Evolutionary conservation across 208 protist species (phyloP).

Genomic region (Leishmania martiniquensis): DNA sequence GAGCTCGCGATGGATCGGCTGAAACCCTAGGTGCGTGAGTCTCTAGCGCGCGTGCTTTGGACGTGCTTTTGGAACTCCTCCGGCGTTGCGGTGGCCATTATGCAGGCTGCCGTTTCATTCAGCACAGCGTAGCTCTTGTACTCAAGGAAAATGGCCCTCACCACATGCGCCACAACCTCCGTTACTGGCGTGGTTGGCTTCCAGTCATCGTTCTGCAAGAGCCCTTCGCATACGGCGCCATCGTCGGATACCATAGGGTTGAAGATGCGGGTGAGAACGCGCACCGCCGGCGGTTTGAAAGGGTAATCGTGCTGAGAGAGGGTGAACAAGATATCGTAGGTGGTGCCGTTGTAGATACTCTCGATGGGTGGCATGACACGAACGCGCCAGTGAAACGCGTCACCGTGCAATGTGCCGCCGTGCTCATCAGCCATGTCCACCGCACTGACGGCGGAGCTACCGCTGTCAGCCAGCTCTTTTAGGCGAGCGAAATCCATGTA

Average conservation of each 20-base stretch:
- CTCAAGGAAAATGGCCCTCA: constrained; percentile 48
- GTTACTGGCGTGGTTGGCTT: constrained; percentile 38
- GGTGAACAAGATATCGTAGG: constrained; percentile 51
- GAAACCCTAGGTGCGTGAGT: not conserved
- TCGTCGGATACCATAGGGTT: constrained; percentile 54
- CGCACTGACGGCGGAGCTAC: constrained; percentile 6
- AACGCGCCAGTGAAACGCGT: constrained; percentile 55
- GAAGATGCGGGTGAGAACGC: constrained; percentile 58
- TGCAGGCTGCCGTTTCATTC: constrained; percentile 45
- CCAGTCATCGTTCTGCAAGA: constrained; percentile 49
- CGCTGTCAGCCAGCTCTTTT: constrained; percentile 1
- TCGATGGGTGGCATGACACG: constrained; percentile 32
- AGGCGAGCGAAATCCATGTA: constrained; percentile 46
- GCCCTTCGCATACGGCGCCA: constrained; percentile 53
- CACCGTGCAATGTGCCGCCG: constrained; percentile 13
- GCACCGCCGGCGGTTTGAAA: constrained; percentile 52
- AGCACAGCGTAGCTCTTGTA: constrained; percentile 38
- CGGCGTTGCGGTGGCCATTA: constrained; percentile 9
- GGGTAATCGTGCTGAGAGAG: constrained; percentile 59
- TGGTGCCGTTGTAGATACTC: constrained; percentile 52
- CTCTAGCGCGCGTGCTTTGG: constrained; percentile 10
- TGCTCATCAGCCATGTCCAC: constrained; percentile 20
- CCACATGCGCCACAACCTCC: constrained; percentile 40
- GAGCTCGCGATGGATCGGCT: not conserved
- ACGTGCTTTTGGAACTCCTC: constrained; percentile 39